Conservation (phyloP, 1,284 basidiomycete genomes). For the Ganoderma resinaceum region DNA sequence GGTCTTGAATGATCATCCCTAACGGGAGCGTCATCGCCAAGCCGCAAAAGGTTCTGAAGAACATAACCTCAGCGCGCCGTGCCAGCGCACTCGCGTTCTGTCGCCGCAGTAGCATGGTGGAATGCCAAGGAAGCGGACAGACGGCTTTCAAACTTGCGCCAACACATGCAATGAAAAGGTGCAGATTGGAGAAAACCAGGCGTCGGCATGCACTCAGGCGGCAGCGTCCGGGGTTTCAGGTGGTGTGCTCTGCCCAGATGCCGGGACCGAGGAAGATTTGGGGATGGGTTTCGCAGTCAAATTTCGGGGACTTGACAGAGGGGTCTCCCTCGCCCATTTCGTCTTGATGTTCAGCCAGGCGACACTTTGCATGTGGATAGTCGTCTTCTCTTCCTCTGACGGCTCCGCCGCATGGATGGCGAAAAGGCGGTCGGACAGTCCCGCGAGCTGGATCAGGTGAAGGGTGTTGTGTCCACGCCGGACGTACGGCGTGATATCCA, state of each 20-base stretch:
- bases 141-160: background rate
- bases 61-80: background rate
- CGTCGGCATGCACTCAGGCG: background rate
- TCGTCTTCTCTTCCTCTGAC: slow-evolving; percentile 16
- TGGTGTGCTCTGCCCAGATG: background rate
- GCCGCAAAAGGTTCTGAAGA: background rate
- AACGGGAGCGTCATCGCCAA: background rate
- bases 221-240: background rate
- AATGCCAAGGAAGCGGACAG: background rate
- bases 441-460: slow-evolving; percentile 53
- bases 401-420: slow-evolving; percentile 44
- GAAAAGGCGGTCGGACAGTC: slow-evolving; percentile 49
- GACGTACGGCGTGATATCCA: slow-evolving; percentile 49
- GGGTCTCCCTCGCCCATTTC: slow-evolving; percentile 9
- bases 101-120: background rate
- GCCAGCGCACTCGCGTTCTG: background rate
- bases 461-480: slow-evolving; percentile 50
- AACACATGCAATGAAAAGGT: background rate
- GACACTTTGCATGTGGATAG: background rate
- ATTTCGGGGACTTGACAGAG: background rate
- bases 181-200: background rate
- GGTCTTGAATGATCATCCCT: background rate
- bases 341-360: slow-evolving; percentile 14
- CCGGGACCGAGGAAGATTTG: background rate
- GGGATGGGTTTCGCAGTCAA: background rate